Conservation (phyloP, 2,329 filamentous ascomycete genomes). For the Fusarium sp. region DNA sequence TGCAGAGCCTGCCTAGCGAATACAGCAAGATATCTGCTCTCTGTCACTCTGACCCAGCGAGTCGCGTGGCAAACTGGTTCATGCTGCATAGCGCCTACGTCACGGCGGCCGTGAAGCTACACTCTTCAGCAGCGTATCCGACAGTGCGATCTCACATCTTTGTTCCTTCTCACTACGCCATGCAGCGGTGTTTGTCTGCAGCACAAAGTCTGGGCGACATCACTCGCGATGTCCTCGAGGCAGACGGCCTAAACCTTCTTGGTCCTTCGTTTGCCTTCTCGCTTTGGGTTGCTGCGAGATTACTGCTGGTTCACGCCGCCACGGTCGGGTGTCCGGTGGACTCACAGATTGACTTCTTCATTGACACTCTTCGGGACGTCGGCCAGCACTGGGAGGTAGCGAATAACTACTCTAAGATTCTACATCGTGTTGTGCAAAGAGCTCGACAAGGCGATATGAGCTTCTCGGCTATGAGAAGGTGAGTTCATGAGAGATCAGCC, state of each 20-base stretch:
- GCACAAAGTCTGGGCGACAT: conserved; percentile 61
- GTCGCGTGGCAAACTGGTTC: conserved; percentile 62
- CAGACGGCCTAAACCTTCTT: conserved; percentile 58
- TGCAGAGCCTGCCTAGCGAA: conserved; percentile 59
- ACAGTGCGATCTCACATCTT: conserved; percentile 57
- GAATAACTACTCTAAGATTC: conserved; percentile 57
- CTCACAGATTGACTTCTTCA: conserved; percentile 59
- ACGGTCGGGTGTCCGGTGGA: conserved; percentile 55
- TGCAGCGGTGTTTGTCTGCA: conserved; percentile 60
- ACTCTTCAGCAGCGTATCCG: conserved; percentile 60
- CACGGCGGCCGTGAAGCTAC: conserved; percentile 59
- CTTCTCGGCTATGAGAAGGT: conserved; percentile 59
- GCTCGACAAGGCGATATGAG: conserved; percentile 54
- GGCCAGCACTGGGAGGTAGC: conserved; percentile 61
- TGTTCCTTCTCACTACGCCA: conserved; percentile 59
- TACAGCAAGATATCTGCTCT: conserved; percentile 61
- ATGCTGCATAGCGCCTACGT: conserved; percentile 62
- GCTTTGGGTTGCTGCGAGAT: conserved; percentile 58
- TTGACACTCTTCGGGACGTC: conserved; percentile 58
- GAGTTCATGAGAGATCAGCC: background rate
- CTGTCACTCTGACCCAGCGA: conserved; percentile 61
- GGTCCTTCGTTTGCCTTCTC: conserved; percentile 61
- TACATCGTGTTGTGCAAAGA: conserved; percentile 56
- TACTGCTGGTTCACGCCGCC: conserved; percentile 59
- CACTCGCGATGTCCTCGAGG: conserved; percentile 59